Percentiles rank a stretch among this genome's conserved stretches.
phyloP scores from a whole-genome alignment of 179 eudicot species.

The Silene coronaria region DNA sequence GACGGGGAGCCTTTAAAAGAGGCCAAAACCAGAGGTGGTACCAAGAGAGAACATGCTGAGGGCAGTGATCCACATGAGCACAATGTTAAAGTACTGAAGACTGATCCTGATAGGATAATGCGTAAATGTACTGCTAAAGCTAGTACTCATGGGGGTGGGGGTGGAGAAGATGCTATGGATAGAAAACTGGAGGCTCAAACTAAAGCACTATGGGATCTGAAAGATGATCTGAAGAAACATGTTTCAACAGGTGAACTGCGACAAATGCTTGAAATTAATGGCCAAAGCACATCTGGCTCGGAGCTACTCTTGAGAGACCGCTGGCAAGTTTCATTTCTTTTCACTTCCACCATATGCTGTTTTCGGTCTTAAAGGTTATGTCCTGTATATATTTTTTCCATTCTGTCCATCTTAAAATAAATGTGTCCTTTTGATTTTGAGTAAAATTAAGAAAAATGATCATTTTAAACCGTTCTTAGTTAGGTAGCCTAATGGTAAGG shows the following conservation, averaged over 20 bases:
- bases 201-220: slow-evolving; percentile 73
- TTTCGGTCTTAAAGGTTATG: background rate
- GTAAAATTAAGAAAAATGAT: background rate
- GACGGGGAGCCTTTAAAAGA: slow-evolving; percentile 29
- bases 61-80: slow-evolving; percentile 30
- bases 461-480: background rate
- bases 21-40: slow-evolving; percentile 37
- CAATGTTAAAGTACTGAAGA: slow-evolving; percentile 44
- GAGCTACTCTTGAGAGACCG: slow-evolving; percentile 83
- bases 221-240: slow-evolving; percentile 76
- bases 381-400: background rate
- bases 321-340: slow-evolving; percentile 43
- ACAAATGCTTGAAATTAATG: slow-evolving; percentile 85
- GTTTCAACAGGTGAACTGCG: slow-evolving; percentile 65
- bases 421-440: background rate
- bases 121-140: slow-evolving; percentile 29
- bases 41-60: slow-evolving; percentile 56
- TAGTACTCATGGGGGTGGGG: slow-evolving; percentile 22
- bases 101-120: slow-evolving; percentile 34
- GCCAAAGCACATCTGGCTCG: slow-evolving; percentile 70
- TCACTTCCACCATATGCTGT: background rate
- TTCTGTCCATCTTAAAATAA: background rate
- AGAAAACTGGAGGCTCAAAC: slow-evolving; percentile 66
- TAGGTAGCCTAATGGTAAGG: background rate
- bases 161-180: slow-evolving; percentile 39